Evolutionary conservation across 495 filamentous ascomycete genomes (phyloP).

Genomic region (Patellaria atrata): DNA sequence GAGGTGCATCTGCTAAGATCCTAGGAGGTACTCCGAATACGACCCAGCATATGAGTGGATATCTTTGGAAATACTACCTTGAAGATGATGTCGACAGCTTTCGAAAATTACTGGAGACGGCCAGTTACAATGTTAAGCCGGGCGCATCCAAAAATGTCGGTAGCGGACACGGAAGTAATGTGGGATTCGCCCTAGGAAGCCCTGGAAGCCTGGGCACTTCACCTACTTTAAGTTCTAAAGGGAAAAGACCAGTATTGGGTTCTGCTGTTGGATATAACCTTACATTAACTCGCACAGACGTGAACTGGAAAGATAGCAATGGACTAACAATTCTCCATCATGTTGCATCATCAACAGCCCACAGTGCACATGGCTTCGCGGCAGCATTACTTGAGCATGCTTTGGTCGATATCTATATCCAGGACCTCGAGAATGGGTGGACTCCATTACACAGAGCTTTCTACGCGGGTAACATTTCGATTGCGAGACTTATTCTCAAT

Average conservation of each 20-base stretch:
- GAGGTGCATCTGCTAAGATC: conserved; percentile 59
- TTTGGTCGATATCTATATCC: conserved; percentile 67
- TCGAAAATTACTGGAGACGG: conserved; percentile 61
- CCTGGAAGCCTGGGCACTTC: conserved; percentile 37
- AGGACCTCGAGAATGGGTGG: conserved; percentile 91
- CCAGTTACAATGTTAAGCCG: conserved; percentile 35
- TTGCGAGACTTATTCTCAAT: conserved; percentile 64
- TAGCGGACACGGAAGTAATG: conserved; percentile 23
- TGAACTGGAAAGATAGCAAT: conserved; percentile 65
- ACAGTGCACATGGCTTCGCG: conserved; percentile 56
- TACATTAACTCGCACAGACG: conserved; percentile 50
- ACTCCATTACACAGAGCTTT: conserved; percentile 84
- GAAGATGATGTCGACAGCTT: conserved; percentile 93
- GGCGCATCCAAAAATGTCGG: conserved; percentile 28
- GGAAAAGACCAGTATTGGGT: conserved; percentile 27
- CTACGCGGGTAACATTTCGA: conserved; percentile 81
- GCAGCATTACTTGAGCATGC: conserved; percentile 65
- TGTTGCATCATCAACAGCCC: conserved; percentile 57
- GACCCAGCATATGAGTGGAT: conserved; percentile 75
- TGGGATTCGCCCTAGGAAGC: conserved; percentile 34
- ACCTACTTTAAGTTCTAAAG: conserved; percentile 30
- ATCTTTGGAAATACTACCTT: conserved; percentile 89
- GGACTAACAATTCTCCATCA: conserved; percentile 78
- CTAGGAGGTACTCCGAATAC: conserved; percentile 35
- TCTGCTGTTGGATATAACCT: conserved; percentile 21